A percentile compares a stretch with the other conserved stretches of the same genome.
Conservation (phyloP, 495 filamentous ascomycete species). For the Aspergillus indologenus region DNA sequence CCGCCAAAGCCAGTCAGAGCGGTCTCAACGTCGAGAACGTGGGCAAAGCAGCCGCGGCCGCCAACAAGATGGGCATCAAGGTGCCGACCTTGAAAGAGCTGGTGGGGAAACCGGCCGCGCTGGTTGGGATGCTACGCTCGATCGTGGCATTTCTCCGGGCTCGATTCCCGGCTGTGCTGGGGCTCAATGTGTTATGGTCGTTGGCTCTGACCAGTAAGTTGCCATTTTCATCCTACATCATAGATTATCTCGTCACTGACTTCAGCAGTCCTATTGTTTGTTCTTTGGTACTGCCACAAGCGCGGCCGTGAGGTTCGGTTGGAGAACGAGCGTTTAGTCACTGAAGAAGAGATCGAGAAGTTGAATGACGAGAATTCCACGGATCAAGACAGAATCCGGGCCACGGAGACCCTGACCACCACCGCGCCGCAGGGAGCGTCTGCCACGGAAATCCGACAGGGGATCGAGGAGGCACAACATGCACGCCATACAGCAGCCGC, state of each 20-base stretch:
- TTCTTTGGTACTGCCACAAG: constrained; percentile 97
- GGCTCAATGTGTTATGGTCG: constrained; percentile 82
- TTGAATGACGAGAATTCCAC: constrained; percentile 34
- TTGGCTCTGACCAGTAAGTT: constrained; percentile 75
- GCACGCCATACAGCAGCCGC: constrained; percentile 26
- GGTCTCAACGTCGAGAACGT: constrained; percentile 57
- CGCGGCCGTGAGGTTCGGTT: constrained; percentile 80
- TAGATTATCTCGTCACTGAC: not conserved
- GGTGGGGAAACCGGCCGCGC: constrained; percentile 79
- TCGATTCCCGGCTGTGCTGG: constrained; percentile 80
- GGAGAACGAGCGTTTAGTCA: constrained; percentile 62
- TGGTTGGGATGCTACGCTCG: constrained; percentile 75
- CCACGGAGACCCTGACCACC: constrained; percentile 43
- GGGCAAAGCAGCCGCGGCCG: constrained; percentile 46
- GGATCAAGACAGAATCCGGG: constrained; percentile 32
- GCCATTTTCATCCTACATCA: not conserved
- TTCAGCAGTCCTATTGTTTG: constrained; percentile 73
- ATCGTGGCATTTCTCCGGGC: constrained; percentile 82
- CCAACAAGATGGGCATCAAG: constrained; percentile 49
- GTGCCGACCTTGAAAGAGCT: constrained; percentile 70
- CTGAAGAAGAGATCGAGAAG: constrained; percentile 45
- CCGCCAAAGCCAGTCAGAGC: constrained; percentile 65
- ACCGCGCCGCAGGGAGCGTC: constrained; percentile 47
- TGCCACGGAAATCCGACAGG: constrained; percentile 38
- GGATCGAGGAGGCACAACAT: constrained; percentile 38